Evolutionary conservation across 2,329 filamentous ascomycete species (phyloP).

Genomic region (Aspergillus sp.): DNA sequence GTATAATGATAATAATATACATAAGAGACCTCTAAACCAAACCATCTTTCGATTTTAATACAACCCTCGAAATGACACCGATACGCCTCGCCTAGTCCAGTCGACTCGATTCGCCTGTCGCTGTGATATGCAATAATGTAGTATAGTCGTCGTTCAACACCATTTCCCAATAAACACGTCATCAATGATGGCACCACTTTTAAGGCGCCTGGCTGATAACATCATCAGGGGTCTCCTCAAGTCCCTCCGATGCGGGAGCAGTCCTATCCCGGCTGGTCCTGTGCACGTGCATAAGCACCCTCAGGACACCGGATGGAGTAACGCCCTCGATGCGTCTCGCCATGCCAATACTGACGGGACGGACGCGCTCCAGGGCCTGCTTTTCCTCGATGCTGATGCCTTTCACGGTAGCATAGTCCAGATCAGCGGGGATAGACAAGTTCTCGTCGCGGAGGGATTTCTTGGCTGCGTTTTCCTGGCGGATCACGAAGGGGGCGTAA

Average conservation of each 20-base stretch:
- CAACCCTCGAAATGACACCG: background rate
- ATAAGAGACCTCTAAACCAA: background rate
- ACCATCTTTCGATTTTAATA: too few species aligned
- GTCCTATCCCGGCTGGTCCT: slow-evolving; percentile 1
- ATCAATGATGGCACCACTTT: background rate
- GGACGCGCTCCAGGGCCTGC: slow-evolving; percentile 66
- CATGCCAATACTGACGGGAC: slow-evolving; percentile 85
- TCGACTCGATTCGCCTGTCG: background rate
- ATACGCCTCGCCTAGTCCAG: too few species aligned
- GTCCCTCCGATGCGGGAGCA: slow-evolving; percentile 5
- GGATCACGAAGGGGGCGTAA: slow-evolving; percentile 82
- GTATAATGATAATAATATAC: background rate
- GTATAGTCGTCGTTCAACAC: background rate
- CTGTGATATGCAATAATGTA: background rate
- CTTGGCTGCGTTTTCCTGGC: slow-evolving; percentile 67
- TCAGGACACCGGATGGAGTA: slow-evolving; percentile 48
- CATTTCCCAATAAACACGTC: too few species aligned
- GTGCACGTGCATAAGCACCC: slow-evolving; percentile 46
- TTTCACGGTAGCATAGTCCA: slow-evolving; percentile 73
- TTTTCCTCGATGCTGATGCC: slow-evolving; percentile 81
- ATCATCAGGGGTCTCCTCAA: slow-evolving; percentile 21
- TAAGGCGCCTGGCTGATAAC: slow-evolving; percentile 14
- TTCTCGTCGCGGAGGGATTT: slow-evolving; percentile 75
- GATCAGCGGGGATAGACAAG: slow-evolving; percentile 67
- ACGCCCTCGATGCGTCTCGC: slow-evolving; percentile 82